A percentile compares a stretch with the other conserved stretches of the same genome.
Conservation (phyloP, 23 red algal species). For the Gracilaria caudata region DNA sequence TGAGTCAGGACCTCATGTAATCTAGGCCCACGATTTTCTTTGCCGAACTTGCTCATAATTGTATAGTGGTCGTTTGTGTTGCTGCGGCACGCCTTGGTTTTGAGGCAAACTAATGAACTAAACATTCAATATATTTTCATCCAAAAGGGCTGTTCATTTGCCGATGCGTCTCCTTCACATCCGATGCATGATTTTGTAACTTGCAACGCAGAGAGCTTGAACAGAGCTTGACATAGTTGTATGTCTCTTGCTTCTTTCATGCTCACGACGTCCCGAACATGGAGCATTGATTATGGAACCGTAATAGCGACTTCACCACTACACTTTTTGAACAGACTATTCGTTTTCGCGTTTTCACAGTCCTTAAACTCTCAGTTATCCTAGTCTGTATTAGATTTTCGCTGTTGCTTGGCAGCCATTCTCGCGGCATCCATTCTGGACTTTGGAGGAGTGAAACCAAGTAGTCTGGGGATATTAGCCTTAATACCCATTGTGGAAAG, state of each 20-base stretch:
- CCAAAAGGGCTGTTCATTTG: too few species aligned
- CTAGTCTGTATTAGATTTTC: slow-evolving; percentile 39
- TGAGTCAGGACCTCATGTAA: background rate
- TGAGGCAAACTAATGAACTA: slow-evolving; percentile 38
- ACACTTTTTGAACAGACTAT: too few species aligned
- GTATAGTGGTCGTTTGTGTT: background rate
- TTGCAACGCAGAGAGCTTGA: too few species aligned
- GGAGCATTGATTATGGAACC: too few species aligned
- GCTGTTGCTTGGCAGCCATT: slow-evolving; percentile 53
- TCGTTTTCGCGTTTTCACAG: background rate
- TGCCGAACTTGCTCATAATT: background rate
- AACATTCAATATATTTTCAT: slow-evolving; percentile 14
- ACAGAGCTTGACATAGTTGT: too few species aligned
- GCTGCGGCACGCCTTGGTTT: background rate
- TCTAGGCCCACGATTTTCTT: background rate
- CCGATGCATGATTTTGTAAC: too few species aligned
- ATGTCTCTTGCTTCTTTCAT: too few species aligned
- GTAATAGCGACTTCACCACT: too few species aligned
- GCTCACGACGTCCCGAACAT: too few species aligned
- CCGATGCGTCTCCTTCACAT: background rate
- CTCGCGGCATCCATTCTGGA: slow-evolving; percentile 51
- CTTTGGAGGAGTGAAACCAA: slow-evolving; percentile 71
- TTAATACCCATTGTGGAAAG: slow-evolving; percentile 80
- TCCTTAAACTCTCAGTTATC: background rate
- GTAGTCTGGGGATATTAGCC: slow-evolving; percentile 64